Conservation (phyloP, 2,329 filamentous ascomycete genomes). For the Claviceps africana region DNA sequence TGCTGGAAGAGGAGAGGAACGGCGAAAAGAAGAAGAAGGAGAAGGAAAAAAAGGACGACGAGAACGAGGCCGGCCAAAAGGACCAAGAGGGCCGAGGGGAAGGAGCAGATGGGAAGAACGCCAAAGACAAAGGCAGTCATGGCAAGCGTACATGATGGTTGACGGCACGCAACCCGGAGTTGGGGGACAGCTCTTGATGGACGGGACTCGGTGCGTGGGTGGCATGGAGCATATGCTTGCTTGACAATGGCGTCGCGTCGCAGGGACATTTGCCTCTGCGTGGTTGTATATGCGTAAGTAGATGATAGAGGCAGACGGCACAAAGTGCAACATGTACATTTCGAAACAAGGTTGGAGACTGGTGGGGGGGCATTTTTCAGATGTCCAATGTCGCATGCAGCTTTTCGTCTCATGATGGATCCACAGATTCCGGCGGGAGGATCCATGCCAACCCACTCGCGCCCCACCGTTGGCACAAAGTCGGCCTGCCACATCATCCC, state of each 20-base stretch:
- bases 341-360: too few relatives aligned
- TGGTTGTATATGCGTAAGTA: background rate
- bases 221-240: background rate
- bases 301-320: too few relatives aligned
- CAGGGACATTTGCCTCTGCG: background rate
- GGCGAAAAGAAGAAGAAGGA: conserved; percentile 21
- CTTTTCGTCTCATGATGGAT: background rate
- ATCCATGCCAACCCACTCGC: conserved; percentile 1
- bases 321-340: too few relatives aligned
- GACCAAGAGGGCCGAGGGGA: conserved; percentile 21
- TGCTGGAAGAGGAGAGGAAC: conserved; percentile 38
- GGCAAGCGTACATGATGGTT: conserved; percentile 17
- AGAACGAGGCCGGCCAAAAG: conserved; percentile 25
- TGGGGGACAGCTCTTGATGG: background rate
- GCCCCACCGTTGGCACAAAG: background rate
- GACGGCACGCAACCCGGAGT: conserved; percentile 10
- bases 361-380: too few relatives aligned
- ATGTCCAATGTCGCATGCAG: too few relatives aligned
- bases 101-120: conserved; percentile 16
- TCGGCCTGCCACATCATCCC: background rate
- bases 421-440: background rate
- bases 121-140: conserved; percentile 15
- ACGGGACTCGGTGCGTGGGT: background rate
- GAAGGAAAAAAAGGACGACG: conserved; percentile 24
- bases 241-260: background rate